Base-by-base conservation (phyloP, 83 land plant species). In the Picea abies region DNA sequence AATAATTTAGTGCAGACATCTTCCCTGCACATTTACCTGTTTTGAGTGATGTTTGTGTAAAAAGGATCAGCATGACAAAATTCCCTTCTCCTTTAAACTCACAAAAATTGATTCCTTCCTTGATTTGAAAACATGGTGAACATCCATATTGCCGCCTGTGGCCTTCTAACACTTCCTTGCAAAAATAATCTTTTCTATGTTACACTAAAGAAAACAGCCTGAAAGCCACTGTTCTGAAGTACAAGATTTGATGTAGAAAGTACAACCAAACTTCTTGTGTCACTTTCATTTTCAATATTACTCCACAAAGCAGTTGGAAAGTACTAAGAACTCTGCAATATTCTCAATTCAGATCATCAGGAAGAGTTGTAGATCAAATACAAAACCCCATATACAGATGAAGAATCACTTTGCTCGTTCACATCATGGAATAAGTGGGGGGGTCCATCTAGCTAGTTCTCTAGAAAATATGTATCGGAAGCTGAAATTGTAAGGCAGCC, bases 401-500 rank as follows among this genome's bases (percentile, higher is more conserved):
- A 70, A 37, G 7, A 37, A 70, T 37, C 75, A 25, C 47, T 19
- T 12, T 71, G 14, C 58, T 72, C 23, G n/a, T 73, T 73, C 77
- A 41, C 39, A 35, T 61, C 80, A 78, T 78, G 80, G 63, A 78
- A 78, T 26, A 5, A 29, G 80, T 75, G 64, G 80, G 32, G 84
- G 67, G 41, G 63, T 70, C 79, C 84, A 82, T 77, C 61, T 86
- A 20, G 85, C 88, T 35, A 94, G 76, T 37, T 94, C 97, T 79
- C 87, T 90, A 0, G 85, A 83, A 68, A 95, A 88, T 72, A 95
- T 67, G 84, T 93, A 95, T 47, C 96, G 71, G 80, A 90, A 93
- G 49, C 82, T 69, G 65, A 90, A 91, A 80, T 95, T 93, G 82
- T 95, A 90, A 81, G 95, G 91, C 25, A 89, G 75, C 97, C 97